These are phyloP conservation scores for Phialophora tarda DNA, from an alignment of 2,329 filamentous ascomycete genomes.

Conservation along the genomic window DNA sequence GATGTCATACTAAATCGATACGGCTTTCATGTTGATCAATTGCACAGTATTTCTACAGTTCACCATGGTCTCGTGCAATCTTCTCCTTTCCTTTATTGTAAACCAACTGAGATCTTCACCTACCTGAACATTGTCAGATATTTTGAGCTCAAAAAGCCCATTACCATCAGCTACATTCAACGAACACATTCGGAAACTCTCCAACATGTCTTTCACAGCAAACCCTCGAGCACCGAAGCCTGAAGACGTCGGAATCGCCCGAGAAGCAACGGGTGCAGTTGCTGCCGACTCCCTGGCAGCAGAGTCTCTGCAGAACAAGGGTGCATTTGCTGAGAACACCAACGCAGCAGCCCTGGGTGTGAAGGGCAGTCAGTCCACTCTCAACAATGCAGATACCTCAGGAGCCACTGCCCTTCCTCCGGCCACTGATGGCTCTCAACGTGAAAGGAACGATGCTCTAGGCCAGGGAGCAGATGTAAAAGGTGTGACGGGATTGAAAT, in stretches of 20 bases:
- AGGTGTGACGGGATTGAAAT: conserved; percentile 42
- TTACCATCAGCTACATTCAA: background rate
- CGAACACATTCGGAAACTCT: background rate
- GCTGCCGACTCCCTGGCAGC: conserved; percentile 74
- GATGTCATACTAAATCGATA: conserved; percentile 14
- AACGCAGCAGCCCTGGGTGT: conserved; percentile 58
- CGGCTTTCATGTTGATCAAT: background rate
- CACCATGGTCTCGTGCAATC: conserved; percentile 3
- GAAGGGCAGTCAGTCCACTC: conserved; percentile 59
- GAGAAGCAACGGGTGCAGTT: conserved; percentile 69
- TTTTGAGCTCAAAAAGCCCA: conserved; percentile 2
- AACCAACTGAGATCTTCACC: background rate
- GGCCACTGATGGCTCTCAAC: conserved; percentile 53
- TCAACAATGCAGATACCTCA: conserved; percentile 63
- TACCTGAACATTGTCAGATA: background rate
- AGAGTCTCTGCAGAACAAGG: conserved; percentile 67
- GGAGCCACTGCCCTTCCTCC: conserved; percentile 58
- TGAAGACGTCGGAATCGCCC: conserved; percentile 58
- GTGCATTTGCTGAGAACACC: conserved; percentile 66
- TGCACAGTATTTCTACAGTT: conserved; percentile 2
- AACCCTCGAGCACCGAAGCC: conserved; percentile 46
- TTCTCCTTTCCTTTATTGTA: conserved; percentile 6
- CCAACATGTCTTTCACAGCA: conserved; percentile 34
- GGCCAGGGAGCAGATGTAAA: conserved; percentile 51
- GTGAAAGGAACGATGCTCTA: conserved; percentile 52